These are phyloP conservation scores for Coemansia sp. DNA, from an alignment of 192 early-diverging fungal genomes.

Conservation along the genomic window DNA sequence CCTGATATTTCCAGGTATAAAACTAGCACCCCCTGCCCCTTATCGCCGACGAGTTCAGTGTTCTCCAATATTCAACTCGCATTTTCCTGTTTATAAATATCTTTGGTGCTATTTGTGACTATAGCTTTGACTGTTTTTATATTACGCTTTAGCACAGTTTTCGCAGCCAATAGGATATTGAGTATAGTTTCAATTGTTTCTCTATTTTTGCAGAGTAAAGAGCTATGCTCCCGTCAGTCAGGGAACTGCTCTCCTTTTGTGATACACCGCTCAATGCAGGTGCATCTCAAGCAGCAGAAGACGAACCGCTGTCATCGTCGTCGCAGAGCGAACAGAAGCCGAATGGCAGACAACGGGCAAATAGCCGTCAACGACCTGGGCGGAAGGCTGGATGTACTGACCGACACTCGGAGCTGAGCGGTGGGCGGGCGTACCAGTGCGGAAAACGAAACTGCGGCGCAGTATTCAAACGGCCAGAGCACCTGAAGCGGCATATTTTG, in stretches of 20 bases:
- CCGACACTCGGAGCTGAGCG: constrained; percentile 28
- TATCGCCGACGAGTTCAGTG: not conserved
- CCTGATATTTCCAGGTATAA: not conserved
- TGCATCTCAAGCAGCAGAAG: not conserved
- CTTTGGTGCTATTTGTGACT: not conserved
- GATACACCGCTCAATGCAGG: not conserved
- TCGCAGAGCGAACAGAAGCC: not conserved
- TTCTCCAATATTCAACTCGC: not conserved
- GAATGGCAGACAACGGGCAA: not conserved
- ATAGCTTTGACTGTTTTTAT: not conserved
- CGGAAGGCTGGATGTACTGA: constrained; percentile 33
- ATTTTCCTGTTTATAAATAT: not conserved
- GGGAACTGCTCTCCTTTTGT: constrained; percentile 46
- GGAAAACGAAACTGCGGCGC: constrained; percentile 62
- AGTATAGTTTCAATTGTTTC: not conserved
- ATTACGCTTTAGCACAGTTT: not conserved
- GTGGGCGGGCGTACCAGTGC: constrained; percentile 56
- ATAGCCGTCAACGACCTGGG: constrained; percentile 31
- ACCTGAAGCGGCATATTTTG: constrained; percentile 81
- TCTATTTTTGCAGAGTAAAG: not conserved
- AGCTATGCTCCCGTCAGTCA: constrained; percentile 44
- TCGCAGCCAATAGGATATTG: not conserved
- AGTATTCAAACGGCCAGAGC: constrained; percentile 78
- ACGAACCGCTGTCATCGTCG: not conserved
- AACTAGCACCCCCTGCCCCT: not conserved